A percentile compares a stretch with the other conserved stretches of the same genome.
These are phyloP conservation scores for Cinnamomum micranthum DNA, from an alignment of 164 flowering plant genomes.

Conservation along the genomic window DNA sequence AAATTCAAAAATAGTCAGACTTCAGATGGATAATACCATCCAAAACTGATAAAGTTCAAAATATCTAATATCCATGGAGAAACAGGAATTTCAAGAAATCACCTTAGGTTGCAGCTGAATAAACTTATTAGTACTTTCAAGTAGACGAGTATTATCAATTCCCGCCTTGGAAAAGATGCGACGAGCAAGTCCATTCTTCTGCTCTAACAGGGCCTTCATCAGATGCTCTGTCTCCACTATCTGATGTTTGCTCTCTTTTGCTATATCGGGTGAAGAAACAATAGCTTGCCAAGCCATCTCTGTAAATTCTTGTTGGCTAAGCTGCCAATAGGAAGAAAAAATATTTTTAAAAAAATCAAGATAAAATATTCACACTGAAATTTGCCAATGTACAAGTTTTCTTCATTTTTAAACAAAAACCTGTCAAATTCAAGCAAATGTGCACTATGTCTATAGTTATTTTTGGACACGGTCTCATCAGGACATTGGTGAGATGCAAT, in stretches of 20 bases:
- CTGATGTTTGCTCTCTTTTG: constrained; percentile 92
- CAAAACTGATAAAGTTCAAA: no score
- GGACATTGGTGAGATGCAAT: no score
- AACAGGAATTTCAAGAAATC: constrained; percentile 3
- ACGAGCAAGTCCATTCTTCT: constrained; percentile 97
- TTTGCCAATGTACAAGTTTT: no score
- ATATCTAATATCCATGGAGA: no score
- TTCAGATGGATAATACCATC: no score
- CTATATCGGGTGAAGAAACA: constrained; percentile 89
- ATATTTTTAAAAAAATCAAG: background rate
- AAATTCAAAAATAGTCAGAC: no score
- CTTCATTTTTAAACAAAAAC: no score
- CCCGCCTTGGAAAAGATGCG: constrained; percentile 83
- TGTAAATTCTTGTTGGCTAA: constrained; percentile 91
- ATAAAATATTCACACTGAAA: no score
- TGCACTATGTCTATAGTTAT: no score
- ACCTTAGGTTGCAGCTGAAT: constrained; percentile 96
- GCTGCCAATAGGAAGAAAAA: constrained; percentile 30
- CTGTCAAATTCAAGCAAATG: no score
- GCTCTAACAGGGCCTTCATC: constrained; percentile 91
- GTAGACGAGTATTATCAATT: constrained; percentile 80
- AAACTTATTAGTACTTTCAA: constrained; percentile 84
- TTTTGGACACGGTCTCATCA: no score
- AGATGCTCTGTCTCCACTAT: constrained; percentile 98
- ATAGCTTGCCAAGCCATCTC: constrained; percentile 99